These are phyloP conservation scores for Pleurotus tuber-regium DNA, from an alignment of 768 basidiomycete species.

Conservation along the genomic window DNA sequence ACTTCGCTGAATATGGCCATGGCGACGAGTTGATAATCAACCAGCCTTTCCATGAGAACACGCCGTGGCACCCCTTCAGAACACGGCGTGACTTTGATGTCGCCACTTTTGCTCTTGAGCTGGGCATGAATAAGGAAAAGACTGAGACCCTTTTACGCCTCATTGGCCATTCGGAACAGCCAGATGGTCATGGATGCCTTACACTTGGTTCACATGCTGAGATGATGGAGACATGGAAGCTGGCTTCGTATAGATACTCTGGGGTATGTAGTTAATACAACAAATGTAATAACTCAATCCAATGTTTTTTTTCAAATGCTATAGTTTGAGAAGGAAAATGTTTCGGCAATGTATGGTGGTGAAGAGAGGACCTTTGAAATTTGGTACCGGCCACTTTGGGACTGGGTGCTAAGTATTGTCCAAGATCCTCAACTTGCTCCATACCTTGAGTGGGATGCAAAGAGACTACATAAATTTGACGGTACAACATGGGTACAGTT, in stretches of 20 bases:
- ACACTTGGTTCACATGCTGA: slow-evolving; percentile 16
- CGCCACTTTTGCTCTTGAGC: slow-evolving; percentile 21
- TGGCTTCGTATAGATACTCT: slow-evolving; percentile 10
- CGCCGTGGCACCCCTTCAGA: slow-evolving; percentile 26
- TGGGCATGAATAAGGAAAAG: slow-evolving; percentile 18
- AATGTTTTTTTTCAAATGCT: slow-evolving; percentile 11
- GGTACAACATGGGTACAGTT: slow-evolving; percentile 24
- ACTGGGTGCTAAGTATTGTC: slow-evolving; percentile 27
- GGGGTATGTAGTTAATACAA: slow-evolving; percentile 7
- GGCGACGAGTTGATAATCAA: no score
- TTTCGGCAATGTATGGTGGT: slow-evolving; percentile 19
- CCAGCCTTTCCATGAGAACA: no score
- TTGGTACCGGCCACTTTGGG: slow-evolving; percentile 19
- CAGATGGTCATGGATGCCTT: no score
- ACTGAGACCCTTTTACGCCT: slow-evolving; percentile 18
- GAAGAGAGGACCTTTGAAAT: slow-evolving; percentile 17
- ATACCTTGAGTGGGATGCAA: slow-evolving; percentile 30
- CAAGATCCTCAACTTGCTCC: slow-evolving; percentile 19
- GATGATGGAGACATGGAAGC: slow-evolving; percentile 18
- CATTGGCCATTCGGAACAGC: slow-evolving; percentile 12
- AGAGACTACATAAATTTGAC: slow-evolving; percentile 25
- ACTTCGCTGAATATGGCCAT: slow-evolving; percentile 15
- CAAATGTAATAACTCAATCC: no score
- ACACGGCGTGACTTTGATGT: slow-evolving; percentile 25
- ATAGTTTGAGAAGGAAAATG: slow-evolving; percentile 16